These are phyloP conservation scores for Ampelocalamus luodianensis DNA, from an alignment of 176 grass and related monocot genomes.

Conservation along the genomic window DNA sequence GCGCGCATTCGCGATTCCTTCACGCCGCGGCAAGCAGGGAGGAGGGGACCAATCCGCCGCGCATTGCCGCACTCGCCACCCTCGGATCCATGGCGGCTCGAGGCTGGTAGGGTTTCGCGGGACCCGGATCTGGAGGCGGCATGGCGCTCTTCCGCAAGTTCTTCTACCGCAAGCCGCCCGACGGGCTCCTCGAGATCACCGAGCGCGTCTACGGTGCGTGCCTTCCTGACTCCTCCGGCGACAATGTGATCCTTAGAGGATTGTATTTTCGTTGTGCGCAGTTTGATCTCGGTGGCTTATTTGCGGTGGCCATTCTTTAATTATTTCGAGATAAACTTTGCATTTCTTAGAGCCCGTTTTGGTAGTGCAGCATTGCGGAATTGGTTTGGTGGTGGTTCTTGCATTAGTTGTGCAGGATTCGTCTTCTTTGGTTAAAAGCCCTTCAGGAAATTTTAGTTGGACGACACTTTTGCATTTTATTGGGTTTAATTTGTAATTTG, in stretches of 20 bases:
- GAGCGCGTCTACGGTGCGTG: slow-evolving; percentile 93
- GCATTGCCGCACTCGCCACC: slow-evolving; percentile 5
- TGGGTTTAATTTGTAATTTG: not conserved
- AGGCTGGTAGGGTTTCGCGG: slow-evolving; percentile 19
- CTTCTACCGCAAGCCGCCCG: slow-evolving; percentile 97
- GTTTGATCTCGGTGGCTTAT: not conserved
- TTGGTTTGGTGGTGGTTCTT: not conserved
- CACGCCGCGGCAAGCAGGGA: slow-evolving; percentile 50
- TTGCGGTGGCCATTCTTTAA: not conserved
- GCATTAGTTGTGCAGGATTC: not conserved
- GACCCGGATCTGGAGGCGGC: slow-evolving; percentile 45
- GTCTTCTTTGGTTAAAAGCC: not conserved
- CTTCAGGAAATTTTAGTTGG: slow-evolving; percentile 14
- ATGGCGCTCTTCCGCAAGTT: slow-evolving; percentile 98
- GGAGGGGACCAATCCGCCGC: slow-evolving; percentile 36
- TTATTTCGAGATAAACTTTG: not conserved
- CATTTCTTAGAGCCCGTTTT: not conserved
- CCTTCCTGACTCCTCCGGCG: not conserved
- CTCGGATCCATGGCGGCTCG: slow-evolving; percentile 18
- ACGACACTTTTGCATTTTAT: slow-evolving; percentile 4
- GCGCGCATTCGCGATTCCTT: slow-evolving; percentile 54
- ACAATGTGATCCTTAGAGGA: not conserved
- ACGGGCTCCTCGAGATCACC: slow-evolving; percentile 94
- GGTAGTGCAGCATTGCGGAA: not conserved
- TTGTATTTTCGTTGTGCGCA: not conserved